A percentile compares a stretch with the other conserved stretches of the same genome.
phyloP scores from a whole-genome alignment of 1,284 basidiomycete species.

The Neotropicomus parvogracilis region DNA sequence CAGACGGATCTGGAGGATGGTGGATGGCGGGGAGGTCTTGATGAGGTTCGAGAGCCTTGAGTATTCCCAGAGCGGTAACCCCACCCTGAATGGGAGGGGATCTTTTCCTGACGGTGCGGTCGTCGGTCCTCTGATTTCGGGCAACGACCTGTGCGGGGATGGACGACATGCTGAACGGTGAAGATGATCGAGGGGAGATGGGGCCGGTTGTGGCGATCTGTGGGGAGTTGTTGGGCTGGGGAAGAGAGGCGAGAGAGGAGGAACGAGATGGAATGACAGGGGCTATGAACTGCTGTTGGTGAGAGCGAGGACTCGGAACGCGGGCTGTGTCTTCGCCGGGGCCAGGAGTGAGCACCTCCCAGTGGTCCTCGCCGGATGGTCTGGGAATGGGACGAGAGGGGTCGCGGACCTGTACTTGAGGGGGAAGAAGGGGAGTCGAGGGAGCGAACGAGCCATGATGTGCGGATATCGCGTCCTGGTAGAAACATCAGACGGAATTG shows the following conservation, averaged over 20 bases:
- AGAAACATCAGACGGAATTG: not conserved
- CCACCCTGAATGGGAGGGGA: slow-evolving; percentile 22
- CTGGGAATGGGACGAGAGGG: slow-evolving; percentile 27
- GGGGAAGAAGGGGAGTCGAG: not conserved
- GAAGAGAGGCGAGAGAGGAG: slow-evolving; percentile 42
- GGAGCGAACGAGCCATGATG: slow-evolving; percentile 21
- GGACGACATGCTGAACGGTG: slow-evolving; percentile 38
- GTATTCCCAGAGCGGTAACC: slow-evolving; percentile 49
- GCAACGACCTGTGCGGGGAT: slow-evolving; percentile 5
- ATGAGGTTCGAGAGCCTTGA: slow-evolving; percentile 55
- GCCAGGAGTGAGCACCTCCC: slow-evolving; percentile 41
- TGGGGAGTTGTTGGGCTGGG: slow-evolving; percentile 39
- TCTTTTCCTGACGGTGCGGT: slow-evolving; percentile 32
- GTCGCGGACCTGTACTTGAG: slow-evolving; percentile 18
- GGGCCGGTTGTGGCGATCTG: slow-evolving; percentile 28
- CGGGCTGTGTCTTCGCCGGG: slow-evolving; percentile 16
- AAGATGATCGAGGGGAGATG: slow-evolving; percentile 37
- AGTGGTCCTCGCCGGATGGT: slow-evolving; percentile 42
- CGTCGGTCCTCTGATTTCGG: slow-evolving; percentile 22
- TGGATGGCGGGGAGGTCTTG: slow-evolving; percentile 23
- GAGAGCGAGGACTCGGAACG: slow-evolving; percentile 25
- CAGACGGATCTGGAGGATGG: slow-evolving; percentile 27
- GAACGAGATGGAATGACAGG: slow-evolving; percentile 42
- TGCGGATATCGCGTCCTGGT: slow-evolving; percentile 25
- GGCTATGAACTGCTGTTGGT: slow-evolving; percentile 33